These are phyloP conservation scores for Plasmodium relictum DNA, from an alignment of 169 alveolate species.

Conservation along the genomic window DNA sequence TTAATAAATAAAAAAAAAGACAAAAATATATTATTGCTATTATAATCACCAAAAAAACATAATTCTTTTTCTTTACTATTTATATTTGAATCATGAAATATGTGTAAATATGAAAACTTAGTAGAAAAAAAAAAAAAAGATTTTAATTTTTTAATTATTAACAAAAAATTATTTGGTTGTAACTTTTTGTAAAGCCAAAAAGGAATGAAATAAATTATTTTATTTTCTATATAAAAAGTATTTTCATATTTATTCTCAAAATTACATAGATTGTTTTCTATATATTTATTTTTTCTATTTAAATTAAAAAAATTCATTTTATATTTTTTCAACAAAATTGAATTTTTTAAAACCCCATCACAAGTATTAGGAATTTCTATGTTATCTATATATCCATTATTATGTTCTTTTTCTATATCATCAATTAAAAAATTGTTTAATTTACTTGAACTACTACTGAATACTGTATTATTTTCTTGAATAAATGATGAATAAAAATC, in stretches of 20 bases:
- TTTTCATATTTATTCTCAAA: slow-evolving; percentile 13
- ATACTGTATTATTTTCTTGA: neutral
- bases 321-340: neutral
- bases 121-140: slow-evolving; percentile 69
- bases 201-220: slow-evolving; percentile 49
- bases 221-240: slow-evolving; percentile 33
- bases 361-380: neutral
- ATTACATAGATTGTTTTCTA: slow-evolving; percentile 9
- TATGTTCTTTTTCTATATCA: slow-evolving; percentile 23
- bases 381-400: neutral
- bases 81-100: slow-evolving; percentile 38
- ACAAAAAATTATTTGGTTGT: slow-evolving; percentile 59
- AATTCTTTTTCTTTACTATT: slow-evolving; percentile 39
- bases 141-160: slow-evolving; percentile 36
- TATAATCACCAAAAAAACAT: slow-evolving; percentile 32
- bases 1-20: slow-evolving; percentile 44
- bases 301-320: neutral
- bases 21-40: slow-evolving; percentile 16
- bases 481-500: neutral
- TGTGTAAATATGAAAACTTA: slow-evolving; percentile 51
- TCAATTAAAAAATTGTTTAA: slow-evolving; percentile 28
- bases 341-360: neutral
- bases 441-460: neutral
- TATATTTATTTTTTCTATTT: slow-evolving; percentile 24
- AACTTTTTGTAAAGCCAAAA: slow-evolving; percentile 67